Base-by-base conservation (phyloP, 495 filamentous ascomycete species). In the Penicillium coffeae region DNA sequence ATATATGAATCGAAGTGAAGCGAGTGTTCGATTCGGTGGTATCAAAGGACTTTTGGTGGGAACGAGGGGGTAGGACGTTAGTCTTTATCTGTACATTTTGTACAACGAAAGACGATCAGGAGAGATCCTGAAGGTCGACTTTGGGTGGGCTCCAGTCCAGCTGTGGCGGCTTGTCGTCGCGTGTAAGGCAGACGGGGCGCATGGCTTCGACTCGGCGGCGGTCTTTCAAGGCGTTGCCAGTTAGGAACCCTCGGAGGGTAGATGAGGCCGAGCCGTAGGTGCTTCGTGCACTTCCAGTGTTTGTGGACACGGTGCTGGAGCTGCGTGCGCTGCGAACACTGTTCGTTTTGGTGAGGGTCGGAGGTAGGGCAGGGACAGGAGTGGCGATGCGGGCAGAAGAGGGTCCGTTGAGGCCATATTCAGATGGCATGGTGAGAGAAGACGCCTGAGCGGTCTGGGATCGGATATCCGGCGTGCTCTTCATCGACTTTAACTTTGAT, bases 61-160 rank as follows among this genome's bases (percentile, higher is more conserved):
- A 22, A 32, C 30, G 19, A 22, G 19, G 38, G 12, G 15, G 30
- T 18, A 13, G 18, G 22, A 15, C n/a, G 19, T 14, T 3, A 38
- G 30, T n/a, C 20, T 15, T 6, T 19, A 27, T 45, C 18, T 58
- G 38, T 54, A 58, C 55, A 59, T 37, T 13, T 5, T 44, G 40
- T 39, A 35, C 37, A 39, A 37, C 5, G 35, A 1, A 33, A 20
- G 37, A n/a, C n/a, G 33, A 38, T 42, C 66, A 69, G n/a, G 58
- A 60, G 25, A 72, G 52, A 37, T 69, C 59, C 32, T 56, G 59
- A 43, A 73, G 48, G 42, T 73, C 68, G 38, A 73, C 51, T 38
- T 70, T 64, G 12, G 72, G 72, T 10, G 72, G 72, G 21, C 64
- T 46, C 72, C 72, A 75, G 52, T 72, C 62, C 48, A 75, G 52